Conservation (phyloP, 164 flowering plant species). For the Houttuynia cordata region DNA sequence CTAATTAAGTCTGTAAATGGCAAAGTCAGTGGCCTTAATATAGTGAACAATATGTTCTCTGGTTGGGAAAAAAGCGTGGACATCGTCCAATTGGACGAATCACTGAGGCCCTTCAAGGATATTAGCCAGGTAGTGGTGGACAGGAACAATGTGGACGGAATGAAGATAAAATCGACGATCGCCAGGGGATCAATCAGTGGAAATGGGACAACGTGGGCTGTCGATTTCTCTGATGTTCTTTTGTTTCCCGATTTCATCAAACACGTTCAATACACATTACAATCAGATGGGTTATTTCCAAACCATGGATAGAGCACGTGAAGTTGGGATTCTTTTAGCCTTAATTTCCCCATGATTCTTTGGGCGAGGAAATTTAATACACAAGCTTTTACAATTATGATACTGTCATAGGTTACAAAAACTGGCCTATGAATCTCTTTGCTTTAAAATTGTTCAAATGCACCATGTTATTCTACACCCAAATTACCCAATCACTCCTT, state of each 20-base stretch:
- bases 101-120: conserved; percentile 30
- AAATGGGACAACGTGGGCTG: conserved; percentile 5
- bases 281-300: conserved; percentile 24
- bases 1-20: conserved; percentile 61
- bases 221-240: conserved; percentile 10
- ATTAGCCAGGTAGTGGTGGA: conserved; percentile 68
- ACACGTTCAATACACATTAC: conserved; percentile 9
- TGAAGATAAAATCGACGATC: conserved; percentile 8
- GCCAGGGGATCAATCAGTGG: conserved; percentile 1
- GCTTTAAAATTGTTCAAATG: too few relatives aligned
- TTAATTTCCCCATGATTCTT: background rate
- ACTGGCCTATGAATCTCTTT: too few relatives aligned
- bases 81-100: conserved; percentile 66
- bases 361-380: too few relatives aligned
- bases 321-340: conserved; percentile 3
- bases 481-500: too few relatives aligned
- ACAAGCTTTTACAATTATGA: too few relatives aligned
- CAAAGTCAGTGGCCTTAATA: conserved; percentile 39
- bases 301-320: conserved; percentile 34
- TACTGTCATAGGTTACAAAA: too few relatives aligned
- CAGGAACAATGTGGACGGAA: conserved; percentile 10
- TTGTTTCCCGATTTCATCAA: conserved; percentile 8
- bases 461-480: too few relatives aligned
- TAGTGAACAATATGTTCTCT: conserved; percentile 74
- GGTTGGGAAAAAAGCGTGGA: conserved; percentile 43